phyloP scores from a whole-genome alignment of 352 stramenopile species.

The Phytophthora syringae region DNA sequence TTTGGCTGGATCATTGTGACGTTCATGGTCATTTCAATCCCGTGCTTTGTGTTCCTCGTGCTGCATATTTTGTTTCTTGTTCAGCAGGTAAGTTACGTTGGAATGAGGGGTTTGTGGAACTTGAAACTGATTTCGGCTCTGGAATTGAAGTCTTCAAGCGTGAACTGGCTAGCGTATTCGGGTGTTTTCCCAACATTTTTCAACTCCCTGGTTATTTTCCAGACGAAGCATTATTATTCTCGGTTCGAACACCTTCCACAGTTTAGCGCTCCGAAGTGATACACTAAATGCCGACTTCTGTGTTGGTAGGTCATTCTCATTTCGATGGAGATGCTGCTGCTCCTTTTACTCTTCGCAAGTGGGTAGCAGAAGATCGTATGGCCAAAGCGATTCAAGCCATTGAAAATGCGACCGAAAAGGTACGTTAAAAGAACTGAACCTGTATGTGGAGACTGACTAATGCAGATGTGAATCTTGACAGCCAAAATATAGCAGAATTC shows the following conservation, averaged over 20 bases:
- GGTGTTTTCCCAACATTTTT: constrained; percentile 61
- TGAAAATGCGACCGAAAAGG: constrained; percentile 53
- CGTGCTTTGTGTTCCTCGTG: constrained; percentile 58
- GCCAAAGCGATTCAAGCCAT: constrained; percentile 63
- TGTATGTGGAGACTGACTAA: background rate
- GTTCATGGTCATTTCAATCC: constrained; percentile 62
- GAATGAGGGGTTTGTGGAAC: background rate
- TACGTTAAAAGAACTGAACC: constrained; percentile 9
- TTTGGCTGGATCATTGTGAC: constrained; percentile 82
- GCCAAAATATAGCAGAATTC: constrained; percentile 63
- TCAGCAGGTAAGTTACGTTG: constrained; percentile 18
- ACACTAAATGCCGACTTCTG: background rate
- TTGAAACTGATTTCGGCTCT: background rate
- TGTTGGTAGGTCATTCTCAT: constrained; percentile 49
- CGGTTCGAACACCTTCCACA: constrained; percentile 30
- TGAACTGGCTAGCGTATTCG: constrained; percentile 48
- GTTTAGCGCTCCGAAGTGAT: background rate
- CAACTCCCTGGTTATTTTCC: constrained; percentile 63
- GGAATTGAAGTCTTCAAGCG: constrained; percentile 2
- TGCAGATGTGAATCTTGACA: constrained; percentile 15
- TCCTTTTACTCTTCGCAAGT: constrained; percentile 75
- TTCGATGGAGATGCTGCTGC: constrained; percentile 51
- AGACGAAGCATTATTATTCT: constrained; percentile 62
- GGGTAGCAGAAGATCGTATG: constrained; percentile 72
- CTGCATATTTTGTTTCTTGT: constrained; percentile 51